Evolutionary conservation across 78 protist species (phyloP).

Genomic region (Dictyostelium citrinum): DNA sequence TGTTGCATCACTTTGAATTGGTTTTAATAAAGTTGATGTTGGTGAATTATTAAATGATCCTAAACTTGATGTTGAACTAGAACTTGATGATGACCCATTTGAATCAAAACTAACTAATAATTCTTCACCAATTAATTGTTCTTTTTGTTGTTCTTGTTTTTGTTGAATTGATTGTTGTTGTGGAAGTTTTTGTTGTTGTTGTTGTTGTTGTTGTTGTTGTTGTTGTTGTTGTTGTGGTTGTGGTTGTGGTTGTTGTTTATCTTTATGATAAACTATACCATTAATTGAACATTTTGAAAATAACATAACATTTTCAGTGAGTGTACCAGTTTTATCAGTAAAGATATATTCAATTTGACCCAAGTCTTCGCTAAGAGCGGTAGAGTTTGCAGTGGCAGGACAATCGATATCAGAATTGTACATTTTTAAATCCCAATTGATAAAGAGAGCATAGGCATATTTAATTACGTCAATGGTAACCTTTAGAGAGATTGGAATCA

Average conservation of each 20-base stretch:
- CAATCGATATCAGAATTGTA: slow-evolving; percentile 47
- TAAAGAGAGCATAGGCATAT: slow-evolving; percentile 81
- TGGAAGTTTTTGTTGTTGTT: background rate
- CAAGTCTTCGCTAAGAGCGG: slow-evolving; percentile 91
- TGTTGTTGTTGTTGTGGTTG: background rate
- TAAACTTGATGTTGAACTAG: background rate
- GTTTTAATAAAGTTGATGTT: background rate
- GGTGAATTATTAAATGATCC: background rate
- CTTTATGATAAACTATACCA: slow-evolving; percentile 34
- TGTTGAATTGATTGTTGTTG: background rate
- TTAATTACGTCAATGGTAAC: slow-evolving; percentile 86
- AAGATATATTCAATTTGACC: slow-evolving; percentile 91
- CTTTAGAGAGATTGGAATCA: slow-evolving; percentile 95
- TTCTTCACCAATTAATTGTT: background rate
- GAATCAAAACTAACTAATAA: background rate
- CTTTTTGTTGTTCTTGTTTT: background rate
- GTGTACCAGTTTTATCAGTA: slow-evolving; percentile 93
- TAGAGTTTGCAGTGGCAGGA: slow-evolving; percentile 77
- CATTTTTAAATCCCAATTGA: slow-evolving; percentile 86
- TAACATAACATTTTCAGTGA: slow-evolving; percentile 85
- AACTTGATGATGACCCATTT: background rate
- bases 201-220: background rate
- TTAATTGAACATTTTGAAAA: slow-evolving; percentile 67
- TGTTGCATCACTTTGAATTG: background rate
- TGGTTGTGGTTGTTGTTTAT: background rate